A percentile compares a stretch with the other conserved stretches of the same genome.
These are phyloP conservation scores for Erythrophleum ivorense DNA, from an alignment of 331 rosid species.

Conservation along the genomic window DNA sequence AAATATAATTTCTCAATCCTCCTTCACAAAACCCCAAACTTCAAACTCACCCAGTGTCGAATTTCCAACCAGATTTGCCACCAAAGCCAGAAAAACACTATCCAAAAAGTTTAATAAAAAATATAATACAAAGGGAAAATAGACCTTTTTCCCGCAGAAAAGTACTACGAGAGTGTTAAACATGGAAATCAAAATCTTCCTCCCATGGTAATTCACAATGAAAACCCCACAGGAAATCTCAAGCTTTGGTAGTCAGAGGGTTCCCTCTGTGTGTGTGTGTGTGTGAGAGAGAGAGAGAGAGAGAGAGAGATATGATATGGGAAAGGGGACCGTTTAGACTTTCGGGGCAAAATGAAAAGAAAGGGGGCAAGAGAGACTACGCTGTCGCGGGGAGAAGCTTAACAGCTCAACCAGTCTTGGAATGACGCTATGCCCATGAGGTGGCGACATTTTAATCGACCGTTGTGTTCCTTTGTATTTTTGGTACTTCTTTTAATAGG, in stretches of 20 bases:
- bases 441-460: conserved; percentile 15
- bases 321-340: conserved; percentile 34
- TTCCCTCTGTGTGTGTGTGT: background rate
- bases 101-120: background rate
- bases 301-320: background rate
- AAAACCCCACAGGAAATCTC: background rate
- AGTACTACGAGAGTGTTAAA: background rate
- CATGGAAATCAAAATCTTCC: background rate
- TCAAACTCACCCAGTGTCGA: background rate
- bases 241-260: background rate
- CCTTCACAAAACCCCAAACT: background rate
- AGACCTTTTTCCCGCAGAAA: background rate
- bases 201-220: background rate
- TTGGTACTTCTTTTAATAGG: conserved; percentile 1
- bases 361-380: background rate
- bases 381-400: background rate
- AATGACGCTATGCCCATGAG: background rate
- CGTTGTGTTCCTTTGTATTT: background rate
- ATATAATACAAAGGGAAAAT: no score
- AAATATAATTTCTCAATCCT: background rate
- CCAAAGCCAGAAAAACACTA: background rate
- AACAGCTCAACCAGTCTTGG: conserved; percentile 7
- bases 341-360: conserved; percentile 29
- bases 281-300: background rate
- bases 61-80: background rate